A percentile compares a stretch with the other conserved stretches of the same genome.
phyloP scores from a whole-genome alignment of 2,329 filamentous ascomycete species.

The Capronia americana region DNA sequence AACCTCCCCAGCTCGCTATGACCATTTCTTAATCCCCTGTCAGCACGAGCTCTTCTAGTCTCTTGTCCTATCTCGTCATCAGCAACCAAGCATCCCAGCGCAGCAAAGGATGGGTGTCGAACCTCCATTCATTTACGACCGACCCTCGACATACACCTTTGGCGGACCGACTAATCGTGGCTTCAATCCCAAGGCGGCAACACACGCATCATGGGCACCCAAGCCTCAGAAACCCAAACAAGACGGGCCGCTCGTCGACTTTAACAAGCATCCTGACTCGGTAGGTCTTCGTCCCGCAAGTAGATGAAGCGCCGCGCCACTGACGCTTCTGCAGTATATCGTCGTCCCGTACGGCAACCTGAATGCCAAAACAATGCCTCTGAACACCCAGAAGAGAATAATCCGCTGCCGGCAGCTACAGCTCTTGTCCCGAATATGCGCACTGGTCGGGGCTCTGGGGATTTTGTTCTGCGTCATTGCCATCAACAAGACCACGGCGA shows the following conservation, averaged over 20 bases:
- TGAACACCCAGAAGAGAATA: constrained; percentile 72
- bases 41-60: constrained; percentile 17
- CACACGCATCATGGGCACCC: constrained; percentile 75
- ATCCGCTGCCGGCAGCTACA: constrained; percentile 73
- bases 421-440: constrained; percentile 69
- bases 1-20: constrained; percentile 12
- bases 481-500: constrained; percentile 69
- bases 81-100: constrained; percentile 8
- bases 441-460: constrained; percentile 73
- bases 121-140: constrained; percentile 77
- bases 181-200: constrained; percentile 90
- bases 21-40: constrained; percentile 19
- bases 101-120: constrained; percentile 57
- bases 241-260: constrained; percentile 76
- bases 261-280: constrained; percentile 83
- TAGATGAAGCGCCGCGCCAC: constrained; percentile 9
- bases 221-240: constrained; percentile 67
- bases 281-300: constrained; percentile 55
- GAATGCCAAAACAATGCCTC: constrained; percentile 70
- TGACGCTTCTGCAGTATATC: constrained; percentile 45
- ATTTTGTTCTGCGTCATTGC: constrained; percentile 78
- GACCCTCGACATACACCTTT: constrained; percentile 59
- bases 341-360: constrained; percentile 68
- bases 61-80: constrained; percentile 5
- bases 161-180: constrained; percentile 58